Conservation (phyloP, 371 early-diverging fungal species). For the Rhizopus sp. region DNA sequence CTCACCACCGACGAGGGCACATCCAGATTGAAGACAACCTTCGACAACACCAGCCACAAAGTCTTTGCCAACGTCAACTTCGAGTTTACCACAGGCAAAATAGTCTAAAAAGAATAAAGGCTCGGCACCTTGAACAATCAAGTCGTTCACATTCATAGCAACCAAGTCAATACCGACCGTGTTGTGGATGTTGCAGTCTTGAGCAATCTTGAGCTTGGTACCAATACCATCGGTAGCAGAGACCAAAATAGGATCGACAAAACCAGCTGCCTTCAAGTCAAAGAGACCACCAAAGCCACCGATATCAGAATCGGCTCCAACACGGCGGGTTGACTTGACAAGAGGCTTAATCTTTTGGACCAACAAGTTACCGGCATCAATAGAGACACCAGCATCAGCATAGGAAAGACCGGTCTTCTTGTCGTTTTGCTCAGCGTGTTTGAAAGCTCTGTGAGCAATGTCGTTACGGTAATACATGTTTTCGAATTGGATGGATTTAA, state of each 20-base stretch:
- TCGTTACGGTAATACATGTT: slow-evolving; percentile 86
- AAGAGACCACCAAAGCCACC: slow-evolving; percentile 98
- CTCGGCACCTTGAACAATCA: slow-evolving; percentile 98
- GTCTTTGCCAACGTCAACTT: slow-evolving; percentile 87
- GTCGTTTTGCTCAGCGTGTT: slow-evolving; percentile 49
- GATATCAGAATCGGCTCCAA: slow-evolving; percentile 94
- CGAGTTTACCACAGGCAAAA: slow-evolving; percentile 93
- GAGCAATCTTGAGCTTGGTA: slow-evolving; percentile 97
- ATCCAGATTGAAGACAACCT: slow-evolving; percentile 92
- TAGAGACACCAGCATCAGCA: slow-evolving; percentile 94
- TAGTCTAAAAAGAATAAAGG: slow-evolving; percentile 98
- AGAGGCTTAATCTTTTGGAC: slow-evolving; percentile 95
- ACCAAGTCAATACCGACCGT: slow-evolving; percentile 96
- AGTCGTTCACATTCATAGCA: slow-evolving; percentile 98
- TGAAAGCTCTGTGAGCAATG: slow-evolving; percentile 87
- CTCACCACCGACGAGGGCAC: slow-evolving; percentile 97
- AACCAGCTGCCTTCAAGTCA: slow-evolving; percentile 92
- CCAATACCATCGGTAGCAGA: slow-evolving; percentile 98
- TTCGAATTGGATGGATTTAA: slow-evolving; percentile 77
- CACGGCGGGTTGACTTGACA: slow-evolving; percentile 87
- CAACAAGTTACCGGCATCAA: slow-evolving; percentile 93
- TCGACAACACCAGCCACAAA: slow-evolving; percentile 93
- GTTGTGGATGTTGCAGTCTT: slow-evolving; percentile 79
- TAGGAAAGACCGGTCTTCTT: slow-evolving; percentile 70
- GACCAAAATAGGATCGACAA: slow-evolving; percentile 88